Evolutionary conservation across 1,139 yeast genomes (phyloP), one percentile per base, ranked within the genome.

Genomic region (Suhomyces wounanorum): DNA sequence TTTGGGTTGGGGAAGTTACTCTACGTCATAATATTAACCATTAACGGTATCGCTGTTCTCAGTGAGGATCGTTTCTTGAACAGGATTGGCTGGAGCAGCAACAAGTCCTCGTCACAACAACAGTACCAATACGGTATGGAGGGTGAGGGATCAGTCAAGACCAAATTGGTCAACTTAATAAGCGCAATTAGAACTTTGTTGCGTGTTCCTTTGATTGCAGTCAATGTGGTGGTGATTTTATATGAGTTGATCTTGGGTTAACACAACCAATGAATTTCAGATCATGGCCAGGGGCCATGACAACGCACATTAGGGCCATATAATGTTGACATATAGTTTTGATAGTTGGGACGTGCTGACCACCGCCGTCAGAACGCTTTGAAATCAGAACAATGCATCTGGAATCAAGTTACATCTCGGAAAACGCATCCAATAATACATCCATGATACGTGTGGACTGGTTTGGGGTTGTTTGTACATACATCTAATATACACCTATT

Each of bases 41-140:
- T 88, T 49, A 89, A 89, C 65, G 83, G 94, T 0, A 80, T 89
- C 28, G 96, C 96, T 0, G 87, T 89, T 41, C 75, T 89, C 45
- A 86, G 88, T 60, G 96, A 89, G 62, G 96, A 89, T 65, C 73
- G 96, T 53, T 89, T 89, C 63, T 73, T 89, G 50, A 85, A 86
- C 57, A 72, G 96, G 66, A 83, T 77, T 25, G 81, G 81, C 25
- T 75, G 79, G 79, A 70, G 73, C 11, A 62, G 70, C 28, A 51
- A 65, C 21, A 58, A 60, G 17, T 51, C 50, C 42, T 55, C 54
- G 26, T 49, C 53, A 13, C 48, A 52, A 11, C 73, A 66, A 54
- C 70, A 64, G 43, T 68, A 63, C 48, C 73, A 69, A 49, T 69
- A 61, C 44, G 60, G 61, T 43, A 60, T 62, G 6, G 51, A 59